Conservation (phyloP, 257 asterid genomes). For the Salvia hispanica region DNA sequence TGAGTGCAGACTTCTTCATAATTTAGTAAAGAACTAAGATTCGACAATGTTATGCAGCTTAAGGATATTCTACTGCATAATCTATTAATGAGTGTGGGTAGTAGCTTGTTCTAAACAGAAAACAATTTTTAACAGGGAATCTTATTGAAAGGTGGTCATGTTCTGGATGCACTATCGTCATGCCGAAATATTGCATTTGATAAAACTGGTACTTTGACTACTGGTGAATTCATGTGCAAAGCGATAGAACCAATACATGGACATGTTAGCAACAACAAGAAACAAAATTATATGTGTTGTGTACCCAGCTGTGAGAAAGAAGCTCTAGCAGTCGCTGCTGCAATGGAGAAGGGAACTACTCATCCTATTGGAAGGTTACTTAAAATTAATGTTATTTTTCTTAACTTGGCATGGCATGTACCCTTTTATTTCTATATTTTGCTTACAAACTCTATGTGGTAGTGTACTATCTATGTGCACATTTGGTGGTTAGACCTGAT, state of each 20-base stretch:
- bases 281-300: constrained; percentile 66
- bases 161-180: constrained; percentile 93
- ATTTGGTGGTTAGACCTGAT: constrained; percentile 13
- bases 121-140: constrained; percentile 66
- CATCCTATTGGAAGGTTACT: constrained; percentile 98
- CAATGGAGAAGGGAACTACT: constrained; percentile 99
- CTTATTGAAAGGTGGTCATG: constrained; percentile 94
- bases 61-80: neutral
- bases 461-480: neutral
- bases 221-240: constrained; percentile 96
- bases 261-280: constrained; percentile 49
- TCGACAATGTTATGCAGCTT: neutral
- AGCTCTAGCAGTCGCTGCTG: constrained; percentile 99
- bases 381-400: constrained; percentile 5
- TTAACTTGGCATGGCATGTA: neutral
- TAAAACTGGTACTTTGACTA: constrained; percentile 97
- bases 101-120: constrained; percentile 2
- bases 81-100: constrained; percentile 11
- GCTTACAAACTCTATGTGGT: neutral
- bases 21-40: constrained; percentile 6
- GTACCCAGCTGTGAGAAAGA: constrained; percentile 93
- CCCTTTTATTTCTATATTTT: constrained; percentile 9
- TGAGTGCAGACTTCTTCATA: neutral
- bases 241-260: constrained; percentile 99
- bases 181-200: constrained; percentile 95